A percentile compares a stretch with the other conserved stretches of the same genome.
phyloP scores from a whole-genome alignment of 768 basidiomycete genomes.

The Mycena rosella region DNA sequence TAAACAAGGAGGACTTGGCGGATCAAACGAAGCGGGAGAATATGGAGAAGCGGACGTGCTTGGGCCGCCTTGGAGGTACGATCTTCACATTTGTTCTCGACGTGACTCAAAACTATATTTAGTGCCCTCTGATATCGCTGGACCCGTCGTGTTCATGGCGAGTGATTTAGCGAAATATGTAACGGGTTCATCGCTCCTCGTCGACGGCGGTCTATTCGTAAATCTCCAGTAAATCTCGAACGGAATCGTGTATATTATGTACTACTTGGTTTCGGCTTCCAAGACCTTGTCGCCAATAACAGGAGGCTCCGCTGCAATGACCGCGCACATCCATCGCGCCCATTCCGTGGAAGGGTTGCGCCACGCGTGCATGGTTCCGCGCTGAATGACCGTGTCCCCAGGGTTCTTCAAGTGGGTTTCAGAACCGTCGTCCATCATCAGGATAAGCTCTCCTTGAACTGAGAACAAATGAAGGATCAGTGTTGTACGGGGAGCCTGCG shows the following conservation, averaged over 20 bases:
- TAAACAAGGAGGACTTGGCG: constrained; percentile 81
- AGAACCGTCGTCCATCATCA: constrained; percentile 68
- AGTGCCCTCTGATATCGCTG: constrained; percentile 76
- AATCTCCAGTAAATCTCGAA: constrained; percentile 67
- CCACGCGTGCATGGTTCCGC: constrained; percentile 74
- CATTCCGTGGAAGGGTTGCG: constrained; percentile 65
- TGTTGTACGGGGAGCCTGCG: background rate
- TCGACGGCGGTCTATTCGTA: constrained; percentile 82
- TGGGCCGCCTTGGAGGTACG: constrained; percentile 76
- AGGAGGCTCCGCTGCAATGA: constrained; percentile 69
- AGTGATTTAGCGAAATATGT: constrained; percentile 80
- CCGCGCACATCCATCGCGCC: constrained; percentile 64
- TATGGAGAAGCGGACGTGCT: constrained; percentile 73
- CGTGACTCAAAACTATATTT: background rate
- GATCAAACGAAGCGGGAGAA: constrained; percentile 68
- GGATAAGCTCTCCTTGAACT: constrained; percentile 69
- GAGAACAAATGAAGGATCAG: background rate
- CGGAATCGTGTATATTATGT: background rate
- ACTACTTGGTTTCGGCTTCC: constrained; percentile 41
- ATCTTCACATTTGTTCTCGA: background rate
- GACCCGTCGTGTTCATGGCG: constrained; percentile 80
- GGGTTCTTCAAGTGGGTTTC: constrained; percentile 66
- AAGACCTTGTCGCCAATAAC: constrained; percentile 59
- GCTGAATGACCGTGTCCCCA: constrained; percentile 69
- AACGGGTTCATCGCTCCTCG: constrained; percentile 73